Conservation (phyloP, 352 stramenopile species). For the Phytopythium aichiense region DNA sequence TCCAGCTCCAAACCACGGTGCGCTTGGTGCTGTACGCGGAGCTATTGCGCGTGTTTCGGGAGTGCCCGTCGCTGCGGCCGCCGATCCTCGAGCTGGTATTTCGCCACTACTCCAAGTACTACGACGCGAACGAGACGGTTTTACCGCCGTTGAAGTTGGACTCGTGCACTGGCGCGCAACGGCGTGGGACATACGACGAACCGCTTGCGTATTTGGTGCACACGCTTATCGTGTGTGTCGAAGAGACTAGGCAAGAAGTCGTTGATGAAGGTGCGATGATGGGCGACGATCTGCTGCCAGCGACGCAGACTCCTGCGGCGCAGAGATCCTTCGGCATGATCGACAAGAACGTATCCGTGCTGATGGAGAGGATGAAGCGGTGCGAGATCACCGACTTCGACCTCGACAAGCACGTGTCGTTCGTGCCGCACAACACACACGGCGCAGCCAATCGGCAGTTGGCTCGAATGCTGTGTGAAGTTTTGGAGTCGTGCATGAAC, state of each 20-base stretch:
- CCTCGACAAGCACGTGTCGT: conserved; percentile 40
- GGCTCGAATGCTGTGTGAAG: conserved; percentile 19
- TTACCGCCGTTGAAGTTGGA: conserved; percentile 50
- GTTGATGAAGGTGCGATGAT: conserved; percentile 29
- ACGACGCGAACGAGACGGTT: conserved; percentile 41
- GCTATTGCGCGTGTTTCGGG: conserved; percentile 33
- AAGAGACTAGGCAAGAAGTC: conserved; percentile 14
- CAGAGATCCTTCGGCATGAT: conserved; percentile 19
- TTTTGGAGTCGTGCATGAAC: conserved; percentile 41
- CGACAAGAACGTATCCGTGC: conserved; percentile 18
- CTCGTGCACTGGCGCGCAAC: conserved; percentile 20
- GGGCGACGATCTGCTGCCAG: conserved; percentile 23
- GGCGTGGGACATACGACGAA: conserved; percentile 33
- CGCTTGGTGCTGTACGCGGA: conserved; percentile 44
- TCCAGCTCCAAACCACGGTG: conserved; percentile 44
- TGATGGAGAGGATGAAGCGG: conserved; percentile 46
- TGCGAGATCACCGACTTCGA: conserved; percentile 46
- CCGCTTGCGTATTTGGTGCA: conserved; percentile 38
- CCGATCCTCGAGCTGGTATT: conserved; percentile 47
- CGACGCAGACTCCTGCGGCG: conserved; percentile 26
- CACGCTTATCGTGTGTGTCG: conserved; percentile 28
- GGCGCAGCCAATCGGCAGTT: conserved; percentile 32
- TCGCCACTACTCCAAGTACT: conserved; percentile 37
- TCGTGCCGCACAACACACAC: conserved; percentile 18
- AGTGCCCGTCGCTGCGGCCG: conserved; percentile 34